phyloP scores from a whole-genome alignment of 306 rosid genomes.

The Lupinus albus region DNA sequence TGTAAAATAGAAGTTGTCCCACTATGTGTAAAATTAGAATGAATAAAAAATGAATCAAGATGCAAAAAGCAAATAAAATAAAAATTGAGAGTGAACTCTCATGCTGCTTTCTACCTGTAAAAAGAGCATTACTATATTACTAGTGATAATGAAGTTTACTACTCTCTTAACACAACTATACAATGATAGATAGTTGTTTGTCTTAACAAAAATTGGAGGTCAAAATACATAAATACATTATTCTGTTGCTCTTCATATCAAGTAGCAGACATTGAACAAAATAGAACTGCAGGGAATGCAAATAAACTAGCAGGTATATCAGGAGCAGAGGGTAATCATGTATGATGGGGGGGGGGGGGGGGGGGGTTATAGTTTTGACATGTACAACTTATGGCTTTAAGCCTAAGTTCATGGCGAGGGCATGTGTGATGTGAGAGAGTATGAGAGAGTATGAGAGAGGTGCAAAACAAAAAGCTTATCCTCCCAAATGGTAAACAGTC shows the following conservation, averaged over 20 bases:
- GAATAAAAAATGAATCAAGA: conserved; percentile 33
- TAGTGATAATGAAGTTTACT: not conserved
- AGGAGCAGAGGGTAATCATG: no score
- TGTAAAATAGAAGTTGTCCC: conserved; percentile 42
- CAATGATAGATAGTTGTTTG: not conserved
- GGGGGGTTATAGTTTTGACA: not conserved
- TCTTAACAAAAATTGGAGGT: not conserved
- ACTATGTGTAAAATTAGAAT: conserved; percentile 38
- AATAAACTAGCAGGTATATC: not conserved
- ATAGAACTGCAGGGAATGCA: not conserved
- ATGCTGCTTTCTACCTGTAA: not conserved
- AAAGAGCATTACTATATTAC: not conserved
- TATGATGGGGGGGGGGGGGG: no score
- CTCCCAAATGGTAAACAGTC: no score
- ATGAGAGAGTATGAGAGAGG: no score
- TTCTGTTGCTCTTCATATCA: not conserved
- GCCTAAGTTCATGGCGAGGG: no score
- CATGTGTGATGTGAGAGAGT: no score
- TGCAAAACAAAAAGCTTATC: no score
- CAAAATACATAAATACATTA: no score
- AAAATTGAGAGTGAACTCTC: conserved; percentile 21
- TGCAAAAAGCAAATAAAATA: conserved; percentile 47
- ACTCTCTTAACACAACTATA: conserved; percentile 2
- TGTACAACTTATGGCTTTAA: no score
- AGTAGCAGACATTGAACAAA: not conserved